Conservation (phyloP, 768 basidiomycete genomes). For the Phaeotremella fagi region DNA sequence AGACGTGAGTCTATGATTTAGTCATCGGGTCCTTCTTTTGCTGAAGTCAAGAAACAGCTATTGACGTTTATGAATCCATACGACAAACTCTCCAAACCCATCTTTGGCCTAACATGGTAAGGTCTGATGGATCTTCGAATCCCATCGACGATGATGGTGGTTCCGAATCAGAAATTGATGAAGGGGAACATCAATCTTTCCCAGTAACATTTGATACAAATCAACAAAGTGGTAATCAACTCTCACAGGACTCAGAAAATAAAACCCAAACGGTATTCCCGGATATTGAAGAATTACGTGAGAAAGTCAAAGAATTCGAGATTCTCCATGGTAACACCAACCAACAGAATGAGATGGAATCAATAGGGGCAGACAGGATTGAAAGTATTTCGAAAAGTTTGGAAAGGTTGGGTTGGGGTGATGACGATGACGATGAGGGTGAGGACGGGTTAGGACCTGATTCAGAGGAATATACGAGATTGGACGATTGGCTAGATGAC, state of each 20-base stretch:
- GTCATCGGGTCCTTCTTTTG: background rate
- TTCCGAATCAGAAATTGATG: background rate
- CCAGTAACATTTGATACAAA: slow-evolving; percentile 14
- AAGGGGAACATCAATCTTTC: slow-evolving; percentile 4
- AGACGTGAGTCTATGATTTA: slow-evolving; percentile 21
- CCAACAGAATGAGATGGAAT: too few species aligned
- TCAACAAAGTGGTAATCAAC: background rate
- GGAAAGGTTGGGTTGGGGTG: background rate
- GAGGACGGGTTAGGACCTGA: slow-evolving; percentile 9
- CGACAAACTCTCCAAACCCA: slow-evolving; percentile 41
- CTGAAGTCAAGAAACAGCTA: background rate
- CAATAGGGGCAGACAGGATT: background rate
- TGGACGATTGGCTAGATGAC: slow-evolving; percentile 41
- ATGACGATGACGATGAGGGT: slow-evolving; percentile 1
- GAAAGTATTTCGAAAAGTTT: background rate
- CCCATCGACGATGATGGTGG: background rate
- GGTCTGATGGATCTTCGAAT: background rate
- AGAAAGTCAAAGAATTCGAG: slow-evolving; percentile 8
- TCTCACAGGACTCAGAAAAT: background rate
- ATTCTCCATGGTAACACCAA: slow-evolving; percentile 2
- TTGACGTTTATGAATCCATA: slow-evolving; percentile 17
- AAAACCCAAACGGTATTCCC: slow-evolving; percentile 14
- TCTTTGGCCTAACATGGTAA: slow-evolving; percentile 39
- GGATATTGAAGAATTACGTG: slow-evolving; percentile 18
- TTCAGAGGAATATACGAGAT: slow-evolving; percentile 29